Evolutionary conservation across 2,329 filamentous ascomycete genomes (phyloP).

Genomic region (Aureobasidium sp.): DNA sequence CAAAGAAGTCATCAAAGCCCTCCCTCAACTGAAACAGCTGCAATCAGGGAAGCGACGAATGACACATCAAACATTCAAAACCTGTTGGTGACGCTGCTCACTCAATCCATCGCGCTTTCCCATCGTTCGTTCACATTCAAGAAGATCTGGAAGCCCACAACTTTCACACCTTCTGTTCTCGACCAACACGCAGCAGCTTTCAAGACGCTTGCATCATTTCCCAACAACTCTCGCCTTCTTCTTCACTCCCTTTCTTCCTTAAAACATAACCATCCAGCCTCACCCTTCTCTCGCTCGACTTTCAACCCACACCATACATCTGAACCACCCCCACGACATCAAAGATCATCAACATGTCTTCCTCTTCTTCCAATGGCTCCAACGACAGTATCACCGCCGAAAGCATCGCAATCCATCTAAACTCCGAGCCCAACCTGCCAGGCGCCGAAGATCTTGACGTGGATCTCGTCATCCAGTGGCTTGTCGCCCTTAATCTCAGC

Average conservation of each 20-base stretch:
- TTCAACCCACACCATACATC: background rate
- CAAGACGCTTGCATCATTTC: background rate
- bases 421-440: background rate
- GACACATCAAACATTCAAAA: background rate
- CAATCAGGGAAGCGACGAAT: background rate
- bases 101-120: background rate
- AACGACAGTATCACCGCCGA: background rate
- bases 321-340: background rate
- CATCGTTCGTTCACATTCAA: background rate
- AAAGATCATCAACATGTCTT: background rate
- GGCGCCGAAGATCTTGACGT: background rate
- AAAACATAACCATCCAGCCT: background rate
- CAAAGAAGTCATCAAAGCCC: background rate
- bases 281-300: background rate
- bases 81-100: background rate
- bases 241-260: background rate
- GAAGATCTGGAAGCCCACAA: background rate
- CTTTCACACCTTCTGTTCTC: background rate
- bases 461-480: background rate
- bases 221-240: background rate
- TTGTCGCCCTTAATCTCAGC: background rate
- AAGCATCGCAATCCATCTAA: background rate
- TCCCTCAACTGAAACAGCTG: background rate
- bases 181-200: background rate
- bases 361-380: background rate